Evolutionary conservation across 352 stramenopile genomes (phyloP).

Genomic region (Globisporangium nagaii): DNA sequence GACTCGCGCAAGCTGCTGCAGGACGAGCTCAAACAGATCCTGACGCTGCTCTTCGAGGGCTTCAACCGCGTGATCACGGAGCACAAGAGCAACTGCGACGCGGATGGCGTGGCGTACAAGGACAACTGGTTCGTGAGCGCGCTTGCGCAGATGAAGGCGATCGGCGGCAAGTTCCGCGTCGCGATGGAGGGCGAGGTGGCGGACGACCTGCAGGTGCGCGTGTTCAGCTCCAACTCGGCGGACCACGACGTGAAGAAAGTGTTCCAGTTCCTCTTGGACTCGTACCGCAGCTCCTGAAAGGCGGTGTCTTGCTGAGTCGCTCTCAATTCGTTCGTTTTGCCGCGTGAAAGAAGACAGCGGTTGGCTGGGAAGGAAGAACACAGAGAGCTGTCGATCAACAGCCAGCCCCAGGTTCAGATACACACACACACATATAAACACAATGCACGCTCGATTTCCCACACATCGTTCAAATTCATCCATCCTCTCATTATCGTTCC

Average conservation of each 20-base stretch:
- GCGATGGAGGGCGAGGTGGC: conserved; percentile 38
- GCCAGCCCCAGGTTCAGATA: not conserved
- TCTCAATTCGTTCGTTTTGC: no score
- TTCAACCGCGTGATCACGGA: conserved; percentile 70
- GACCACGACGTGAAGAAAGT: conserved; percentile 70
- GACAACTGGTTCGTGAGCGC: conserved; percentile 83
- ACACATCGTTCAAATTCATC: not conserved
- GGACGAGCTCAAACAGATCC: conserved; percentile 43
- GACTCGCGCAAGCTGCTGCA: conserved; percentile 31
- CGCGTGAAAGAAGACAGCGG: no score
- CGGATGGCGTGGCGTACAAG: conserved; percentile 60
- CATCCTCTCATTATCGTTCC: not conserved
- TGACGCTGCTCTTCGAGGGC: conserved; percentile 54
- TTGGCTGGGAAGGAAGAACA: not conserved
- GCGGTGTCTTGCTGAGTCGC: no score
- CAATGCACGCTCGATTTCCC: not conserved
- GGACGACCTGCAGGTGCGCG: conserved; percentile 41
- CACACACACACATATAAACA: not conserved
- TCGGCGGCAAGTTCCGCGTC: conserved; percentile 55
- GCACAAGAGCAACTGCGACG: conserved; percentile 73
- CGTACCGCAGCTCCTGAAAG: conserved; percentile 48
- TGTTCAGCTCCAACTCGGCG: conserved; percentile 46
- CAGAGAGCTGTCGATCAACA: not conserved
- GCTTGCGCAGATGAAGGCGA: conserved; percentile 61
- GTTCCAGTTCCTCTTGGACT: conserved; percentile 68